Percentiles rank a stretch among this genome's conserved stretches.
Conservation (phyloP, 495 filamentous ascomycete genomes). For the Talaromyces stipitatus region DNA sequence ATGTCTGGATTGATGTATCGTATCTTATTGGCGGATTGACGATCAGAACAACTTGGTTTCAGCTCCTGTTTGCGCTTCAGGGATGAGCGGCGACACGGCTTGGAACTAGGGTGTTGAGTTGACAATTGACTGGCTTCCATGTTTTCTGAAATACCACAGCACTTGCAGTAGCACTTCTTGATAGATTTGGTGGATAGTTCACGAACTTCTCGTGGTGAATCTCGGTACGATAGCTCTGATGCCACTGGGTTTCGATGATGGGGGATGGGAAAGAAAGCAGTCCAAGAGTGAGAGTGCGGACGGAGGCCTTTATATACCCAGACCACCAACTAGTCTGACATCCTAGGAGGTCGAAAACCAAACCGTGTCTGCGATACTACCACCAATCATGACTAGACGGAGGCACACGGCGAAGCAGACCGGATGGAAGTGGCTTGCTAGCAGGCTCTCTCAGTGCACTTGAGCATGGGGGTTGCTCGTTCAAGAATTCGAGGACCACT, state of each 20-base stretch:
- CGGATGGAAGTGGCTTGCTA: not conserved
- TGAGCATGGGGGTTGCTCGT: not conserved
- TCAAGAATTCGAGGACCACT: not conserved
- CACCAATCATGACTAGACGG: constrained; percentile 4
- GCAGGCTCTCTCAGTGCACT: not conserved
- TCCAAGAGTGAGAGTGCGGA: too few species aligned
- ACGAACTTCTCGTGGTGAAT: not conserved
- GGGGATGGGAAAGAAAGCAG: not conserved
- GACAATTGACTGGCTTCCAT: not conserved
- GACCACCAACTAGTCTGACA: not conserved
- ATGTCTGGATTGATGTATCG: not conserved
- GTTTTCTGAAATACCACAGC: not conserved
- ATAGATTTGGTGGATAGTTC: not conserved
- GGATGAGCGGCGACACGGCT: not conserved
- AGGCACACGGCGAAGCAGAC: not conserved
- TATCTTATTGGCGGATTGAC: not conserved
- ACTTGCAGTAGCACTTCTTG: not conserved
- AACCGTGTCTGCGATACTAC: not conserved
- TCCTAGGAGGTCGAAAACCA: not conserved
- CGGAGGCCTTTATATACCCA: not conserved
- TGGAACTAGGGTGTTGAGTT: not conserved
- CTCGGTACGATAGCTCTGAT: not conserved
- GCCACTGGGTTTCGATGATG: not conserved
- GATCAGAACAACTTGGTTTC: not conserved
- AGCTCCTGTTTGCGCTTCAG: not conserved